A percentile compares a stretch with the other conserved stretches of the same genome.
Evolutionary conservation across 2,329 filamentous ascomycete genomes (phyloP).

Genomic region (Talaromyces piceae): DNA sequence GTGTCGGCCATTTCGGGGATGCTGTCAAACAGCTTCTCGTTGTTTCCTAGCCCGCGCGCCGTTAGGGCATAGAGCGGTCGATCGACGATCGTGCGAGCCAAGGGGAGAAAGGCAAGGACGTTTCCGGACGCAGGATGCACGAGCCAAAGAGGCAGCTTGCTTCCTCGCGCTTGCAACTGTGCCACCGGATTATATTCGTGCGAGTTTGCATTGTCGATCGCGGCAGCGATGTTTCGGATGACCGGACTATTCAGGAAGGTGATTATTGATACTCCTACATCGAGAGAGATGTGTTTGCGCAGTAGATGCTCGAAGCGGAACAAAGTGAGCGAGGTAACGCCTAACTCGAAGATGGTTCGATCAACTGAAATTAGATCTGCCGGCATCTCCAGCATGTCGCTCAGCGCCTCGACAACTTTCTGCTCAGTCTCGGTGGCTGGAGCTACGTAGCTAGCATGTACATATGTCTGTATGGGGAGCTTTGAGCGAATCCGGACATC

Average conservation of each 20-base stretch:
- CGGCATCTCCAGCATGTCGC: slow-evolving; percentile 19
- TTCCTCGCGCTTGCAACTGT: slow-evolving; percentile 17
- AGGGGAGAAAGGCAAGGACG: slow-evolving; percentile 27
- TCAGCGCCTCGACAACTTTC: slow-evolving; percentile 31
- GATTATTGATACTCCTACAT: slow-evolving; percentile 25
- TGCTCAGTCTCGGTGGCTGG: neutral
- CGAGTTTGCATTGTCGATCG: slow-evolving; percentile 4
- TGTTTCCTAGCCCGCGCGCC: slow-evolving; percentile 23
- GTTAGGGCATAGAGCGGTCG: slow-evolving; percentile 43
- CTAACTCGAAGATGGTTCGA: slow-evolving; percentile 24
- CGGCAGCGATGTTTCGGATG: slow-evolving; percentile 15
- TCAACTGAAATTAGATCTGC: slow-evolving; percentile 13
- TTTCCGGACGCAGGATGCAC: slow-evolving; percentile 31
- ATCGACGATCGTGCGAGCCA: slow-evolving; percentile 20
- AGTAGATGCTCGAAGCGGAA: slow-evolving; percentile 1
- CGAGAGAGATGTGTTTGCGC: neutral
- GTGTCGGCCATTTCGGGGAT: slow-evolving; percentile 32
- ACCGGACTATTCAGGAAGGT: slow-evolving; percentile 20
- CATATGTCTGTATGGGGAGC: slow-evolving; percentile 6
- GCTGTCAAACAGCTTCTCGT: slow-evolving; percentile 25
- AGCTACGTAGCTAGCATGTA: neutral
- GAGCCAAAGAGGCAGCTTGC: slow-evolving; percentile 22
- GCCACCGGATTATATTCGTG: slow-evolving; percentile 18
- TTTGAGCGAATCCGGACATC: slow-evolving; percentile 11
- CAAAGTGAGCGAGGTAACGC: slow-evolving; percentile 32